Percentiles rank a stretch among this genome's conserved stretches.
phyloP scores from a whole-genome alignment of 1,139 yeast genomes.

The Debaryomyces nepalensis region DNA sequence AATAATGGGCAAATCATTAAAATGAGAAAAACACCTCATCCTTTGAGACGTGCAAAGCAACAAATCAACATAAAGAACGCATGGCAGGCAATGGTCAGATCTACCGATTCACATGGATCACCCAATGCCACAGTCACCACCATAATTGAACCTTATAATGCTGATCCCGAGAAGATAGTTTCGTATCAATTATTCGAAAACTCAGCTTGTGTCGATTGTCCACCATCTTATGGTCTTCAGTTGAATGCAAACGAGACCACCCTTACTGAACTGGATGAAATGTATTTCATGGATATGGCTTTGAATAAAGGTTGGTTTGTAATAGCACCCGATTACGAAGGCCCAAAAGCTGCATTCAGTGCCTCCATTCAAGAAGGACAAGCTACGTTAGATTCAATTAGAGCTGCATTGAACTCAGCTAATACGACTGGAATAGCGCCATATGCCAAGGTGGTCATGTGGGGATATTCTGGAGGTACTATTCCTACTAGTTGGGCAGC shows the following conservation, averaged over 20 bases:
- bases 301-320: slow-evolving; percentile 40
- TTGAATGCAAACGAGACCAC: slow-evolving; percentile 26
- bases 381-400: slow-evolving; percentile 35
- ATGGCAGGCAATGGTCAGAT: slow-evolving; percentile 39
- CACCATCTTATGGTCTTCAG: slow-evolving; percentile 36
- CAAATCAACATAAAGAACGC: slow-evolving; percentile 26
- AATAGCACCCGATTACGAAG: slow-evolving; percentile 40
- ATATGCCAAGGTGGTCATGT: slow-evolving; percentile 33
- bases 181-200: slow-evolving; percentile 42
- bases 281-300: slow-evolving; percentile 29
- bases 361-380: slow-evolving; percentile 39
- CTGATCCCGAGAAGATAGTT: slow-evolving; percentile 33
- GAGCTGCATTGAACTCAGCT: slow-evolving; percentile 32
- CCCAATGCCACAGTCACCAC: slow-evolving; percentile 38
- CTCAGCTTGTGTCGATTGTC: slow-evolving; percentile 32
- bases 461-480: slow-evolving; percentile 50
- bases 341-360: slow-evolving; percentile 33
- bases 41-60: slow-evolving; percentile 20
- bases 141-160: slow-evolving; percentile 35
- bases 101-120: slow-evolving; percentile 36
- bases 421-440: slow-evolving; percentile 33
- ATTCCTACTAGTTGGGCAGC: slow-evolving; percentile 47
- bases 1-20: slow-evolving; percentile 28
- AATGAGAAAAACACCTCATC: slow-evolving; percentile 27
- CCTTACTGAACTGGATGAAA: slow-evolving; percentile 27